A percentile compares a stretch with the other conserved stretches of the same genome.
Conservation (phyloP, 352 stramenopile species). For the Pythium vanterpoolii region DNA sequence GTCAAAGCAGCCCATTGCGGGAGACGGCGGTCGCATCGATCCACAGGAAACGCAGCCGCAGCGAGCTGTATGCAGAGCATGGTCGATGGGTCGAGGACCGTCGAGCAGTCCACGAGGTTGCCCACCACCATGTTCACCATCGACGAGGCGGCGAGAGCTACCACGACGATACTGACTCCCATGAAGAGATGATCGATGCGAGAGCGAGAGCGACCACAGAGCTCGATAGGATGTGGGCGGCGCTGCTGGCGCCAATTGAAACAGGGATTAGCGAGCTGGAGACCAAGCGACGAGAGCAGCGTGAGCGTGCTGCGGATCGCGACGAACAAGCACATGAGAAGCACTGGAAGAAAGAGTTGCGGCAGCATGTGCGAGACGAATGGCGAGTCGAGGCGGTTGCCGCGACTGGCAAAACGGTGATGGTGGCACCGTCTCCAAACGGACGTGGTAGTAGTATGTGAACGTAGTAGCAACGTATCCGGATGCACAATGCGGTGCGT, state of each 20-base stretch:
- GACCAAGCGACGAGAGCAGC: conserved; percentile 17
- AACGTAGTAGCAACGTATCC: too few species aligned
- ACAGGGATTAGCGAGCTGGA: conserved; percentile 41
- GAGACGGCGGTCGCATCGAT: background rate
- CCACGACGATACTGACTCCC: background rate
- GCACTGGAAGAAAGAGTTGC: conserved; percentile 25
- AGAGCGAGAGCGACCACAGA: background rate
- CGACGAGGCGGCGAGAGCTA: background rate
- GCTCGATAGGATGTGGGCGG: conserved; percentile 12
- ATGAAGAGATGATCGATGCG: background rate
- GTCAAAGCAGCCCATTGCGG: background rate
- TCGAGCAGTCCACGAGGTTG: background rate
- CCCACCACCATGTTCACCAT: conserved; percentile 3
- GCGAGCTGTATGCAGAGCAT: conserved; percentile 9
- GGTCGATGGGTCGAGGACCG: conserved; percentile 9
- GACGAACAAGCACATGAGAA: conserved; percentile 26
- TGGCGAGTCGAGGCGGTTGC: background rate
- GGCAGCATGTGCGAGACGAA: conserved; percentile 15
- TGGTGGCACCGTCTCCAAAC: too few species aligned
- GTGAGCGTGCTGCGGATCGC: conserved; percentile 43
- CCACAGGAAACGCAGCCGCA: conserved; percentile 14
- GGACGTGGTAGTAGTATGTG: background rate
- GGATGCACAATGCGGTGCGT: too few species aligned
- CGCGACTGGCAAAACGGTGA: too few species aligned
- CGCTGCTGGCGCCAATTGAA: conserved; percentile 24